Evolutionary conservation across 306 rosid species (phyloP), one percentile per base, ranked within the genome.

Genomic region (Ziziphus jujuba): DNA sequence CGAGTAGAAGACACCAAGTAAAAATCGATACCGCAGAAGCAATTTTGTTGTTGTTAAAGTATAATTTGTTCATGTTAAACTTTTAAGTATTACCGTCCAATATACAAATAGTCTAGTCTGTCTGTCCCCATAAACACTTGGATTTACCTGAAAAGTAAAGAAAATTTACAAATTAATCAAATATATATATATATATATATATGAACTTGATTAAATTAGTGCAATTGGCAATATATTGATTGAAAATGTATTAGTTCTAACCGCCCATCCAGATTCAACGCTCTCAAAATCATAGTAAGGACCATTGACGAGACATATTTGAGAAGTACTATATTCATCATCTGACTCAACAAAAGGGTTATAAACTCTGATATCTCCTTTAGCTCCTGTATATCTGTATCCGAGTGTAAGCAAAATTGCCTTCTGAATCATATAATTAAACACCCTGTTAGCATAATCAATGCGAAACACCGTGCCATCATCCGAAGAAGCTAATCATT

Each of bases 241-340:
- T 9, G 10, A 40, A 48, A 10, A 48, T 48, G 1, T 3, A 49
- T 49, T 5, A 56, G 11, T 10, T 6, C 34, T 59, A 9, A 77
- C 81, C 59, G 69, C 73, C 81, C 81, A 77, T 43, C 81, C 81
- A 9, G 81, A 65, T 77, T 77, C 81, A 28, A 77, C 6, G 7
- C 58, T 54, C 57, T 77, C 81, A 31, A 3, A 71, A 21, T 38
- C 44, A 43, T 51, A 49, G 49, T 76, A 63, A 76, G 63, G 24
- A 55, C 73, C 77, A 5, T 47, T 71, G n/a, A 59, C 3, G 31
- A 77, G 77, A 47, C 45, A 21, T 16, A 77, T 69, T 43, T 65
- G 77, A 52, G 81, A 77, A 65, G 77, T 71, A 23, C 58, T 51
- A 34, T 71, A 77, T 15, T 77, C 81, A 35, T 77, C 81, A 17